Conservation (phyloP, 1,284 basidiomycete genomes). For the Exsudoporus floridanus region DNA sequence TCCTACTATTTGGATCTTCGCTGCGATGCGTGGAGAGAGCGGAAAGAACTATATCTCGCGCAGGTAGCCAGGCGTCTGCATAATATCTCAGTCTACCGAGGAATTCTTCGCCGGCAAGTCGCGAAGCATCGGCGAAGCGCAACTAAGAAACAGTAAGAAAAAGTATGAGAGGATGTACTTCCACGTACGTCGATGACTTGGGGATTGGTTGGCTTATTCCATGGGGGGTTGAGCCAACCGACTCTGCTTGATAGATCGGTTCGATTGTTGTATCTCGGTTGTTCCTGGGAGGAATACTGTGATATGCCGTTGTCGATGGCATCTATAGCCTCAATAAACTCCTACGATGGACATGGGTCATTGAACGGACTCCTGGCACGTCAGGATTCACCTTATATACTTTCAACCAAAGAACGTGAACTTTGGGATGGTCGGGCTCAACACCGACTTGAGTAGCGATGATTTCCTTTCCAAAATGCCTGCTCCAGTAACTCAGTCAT, state of each 20-base stretch:
- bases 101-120: conserved; percentile 87
- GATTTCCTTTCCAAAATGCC: conserved; percentile 92
- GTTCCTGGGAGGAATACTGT: conserved; percentile 63
- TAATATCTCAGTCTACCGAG: conserved; percentile 80
- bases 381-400: conserved; percentile 66
- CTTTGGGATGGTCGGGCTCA: conserved; percentile 55
- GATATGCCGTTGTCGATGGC: conserved; percentile 95
- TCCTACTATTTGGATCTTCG: conserved; percentile 71
- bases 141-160: conserved; percentile 43
- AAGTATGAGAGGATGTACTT: neutral
- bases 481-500: conserved; percentile 33
- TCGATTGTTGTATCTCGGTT: conserved; percentile 68
- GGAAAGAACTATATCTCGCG: conserved; percentile 75
- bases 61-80: conserved; percentile 89
- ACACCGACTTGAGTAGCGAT: conserved; percentile 66
- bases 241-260: conserved; percentile 87
- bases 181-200: conserved; percentile 64
- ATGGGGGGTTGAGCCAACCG: conserved; percentile 81
- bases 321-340: conserved; percentile 94
- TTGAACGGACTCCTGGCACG: neutral
- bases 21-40: conserved; percentile 65
- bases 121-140: conserved; percentile 79
- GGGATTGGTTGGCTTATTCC: conserved; percentile 76
- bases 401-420: conserved; percentile 83
- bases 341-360: conserved; percentile 42